phyloP scores from a whole-genome alignment of 2,329 filamentous ascomycete species.

The Seiridium unicorne region DNA sequence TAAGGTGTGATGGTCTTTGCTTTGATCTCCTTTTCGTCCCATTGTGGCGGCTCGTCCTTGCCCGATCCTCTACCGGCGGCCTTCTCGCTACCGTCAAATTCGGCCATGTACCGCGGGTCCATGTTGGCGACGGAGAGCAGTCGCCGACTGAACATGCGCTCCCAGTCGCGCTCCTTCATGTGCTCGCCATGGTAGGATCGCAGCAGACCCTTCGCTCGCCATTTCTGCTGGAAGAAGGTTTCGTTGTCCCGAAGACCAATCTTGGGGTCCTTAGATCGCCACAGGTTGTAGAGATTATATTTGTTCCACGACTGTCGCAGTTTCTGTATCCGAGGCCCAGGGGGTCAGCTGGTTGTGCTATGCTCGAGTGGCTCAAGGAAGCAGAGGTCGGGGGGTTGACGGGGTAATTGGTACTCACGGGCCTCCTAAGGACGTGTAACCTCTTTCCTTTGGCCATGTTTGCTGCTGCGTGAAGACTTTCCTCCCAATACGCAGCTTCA shows the following conservation, averaged over 20 bases:
- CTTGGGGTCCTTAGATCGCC: conserved; percentile 46
- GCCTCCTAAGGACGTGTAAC: conserved; percentile 65
- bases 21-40: neutral
- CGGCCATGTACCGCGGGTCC: conserved; percentile 75
- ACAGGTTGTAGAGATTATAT: conserved; percentile 91
- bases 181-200: conserved; percentile 94
- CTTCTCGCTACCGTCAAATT: conserved; percentile 77
- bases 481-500: neutral
- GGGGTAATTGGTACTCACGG: conserved; percentile 47
- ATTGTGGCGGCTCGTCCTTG: conserved; percentile 32
- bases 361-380: neutral
- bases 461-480: neutral
- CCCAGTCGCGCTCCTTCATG: conserved; percentile 89
- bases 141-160: conserved; percentile 83
- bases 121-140: conserved; percentile 83
- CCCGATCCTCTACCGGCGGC: conserved; percentile 84
- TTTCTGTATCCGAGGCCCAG: conserved; percentile 58
- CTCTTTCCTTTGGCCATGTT: conserved; percentile 46
- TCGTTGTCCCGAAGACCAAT: conserved; percentile 34
- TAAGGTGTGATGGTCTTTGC: conserved; percentile 67
- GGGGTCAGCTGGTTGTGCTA: neutral
- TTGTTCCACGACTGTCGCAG: conserved; percentile 96
- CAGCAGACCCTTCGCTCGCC: conserved; percentile 79
- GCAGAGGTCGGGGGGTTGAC: neutral
- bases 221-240: conserved; percentile 99